Evolutionary conservation across 2,329 filamentous ascomycete species (phyloP).

Genomic region (Penicillium janthinellum): DNA sequence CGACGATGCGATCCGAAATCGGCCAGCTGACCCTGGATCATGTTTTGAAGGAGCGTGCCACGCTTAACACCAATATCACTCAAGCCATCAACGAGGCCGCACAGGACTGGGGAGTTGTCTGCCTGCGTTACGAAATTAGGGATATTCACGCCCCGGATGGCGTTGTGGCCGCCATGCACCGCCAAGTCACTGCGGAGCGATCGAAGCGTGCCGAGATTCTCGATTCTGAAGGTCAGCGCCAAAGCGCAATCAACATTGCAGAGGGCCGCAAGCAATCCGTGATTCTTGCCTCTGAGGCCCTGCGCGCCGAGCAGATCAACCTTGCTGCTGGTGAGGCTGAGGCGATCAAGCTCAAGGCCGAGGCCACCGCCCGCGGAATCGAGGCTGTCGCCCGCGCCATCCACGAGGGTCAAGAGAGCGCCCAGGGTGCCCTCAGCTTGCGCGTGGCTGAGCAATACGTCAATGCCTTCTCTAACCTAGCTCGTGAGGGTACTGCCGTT

Average conservation of each 20-base stretch:
- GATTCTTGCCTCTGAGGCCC: constrained; percentile 90
- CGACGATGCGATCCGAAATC: constrained; percentile 98
- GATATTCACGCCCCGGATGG: constrained; percentile 95
- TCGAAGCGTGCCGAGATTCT: constrained; percentile 97
- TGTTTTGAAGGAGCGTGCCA: constrained; percentile 93
- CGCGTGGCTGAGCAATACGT: constrained; percentile 97
- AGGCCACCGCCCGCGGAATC: constrained; percentile 84
- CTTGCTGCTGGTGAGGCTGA: constrained; percentile 89
- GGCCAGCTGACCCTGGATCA: constrained; percentile 95
- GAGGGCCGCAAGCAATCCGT: constrained; percentile 97
- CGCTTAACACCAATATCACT: constrained; percentile 98
- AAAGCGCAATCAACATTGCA: constrained; percentile 97
- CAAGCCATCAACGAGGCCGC: constrained; percentile 97
- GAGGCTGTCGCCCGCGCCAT: constrained; percentile 81
- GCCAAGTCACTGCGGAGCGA: constrained; percentile 94
- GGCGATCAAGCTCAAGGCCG: constrained; percentile 83
- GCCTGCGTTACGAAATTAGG: constrained; percentile 94
- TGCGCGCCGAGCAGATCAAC: constrained; percentile 91
- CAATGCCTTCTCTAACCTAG: constrained; percentile 87
- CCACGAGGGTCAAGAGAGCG: constrained; percentile 69
- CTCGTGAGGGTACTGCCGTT: constrained; percentile 92
- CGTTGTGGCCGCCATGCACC: constrained; percentile 97
- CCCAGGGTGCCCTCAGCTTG: constrained; percentile 81
- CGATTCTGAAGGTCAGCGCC: constrained; percentile 93
- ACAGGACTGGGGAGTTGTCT: constrained; percentile 94